A percentile compares a stretch with the other conserved stretches of the same genome.
phyloP scores from a whole-genome alignment of 179 eudicot species.

The Sideroxylon spinosum region DNA sequence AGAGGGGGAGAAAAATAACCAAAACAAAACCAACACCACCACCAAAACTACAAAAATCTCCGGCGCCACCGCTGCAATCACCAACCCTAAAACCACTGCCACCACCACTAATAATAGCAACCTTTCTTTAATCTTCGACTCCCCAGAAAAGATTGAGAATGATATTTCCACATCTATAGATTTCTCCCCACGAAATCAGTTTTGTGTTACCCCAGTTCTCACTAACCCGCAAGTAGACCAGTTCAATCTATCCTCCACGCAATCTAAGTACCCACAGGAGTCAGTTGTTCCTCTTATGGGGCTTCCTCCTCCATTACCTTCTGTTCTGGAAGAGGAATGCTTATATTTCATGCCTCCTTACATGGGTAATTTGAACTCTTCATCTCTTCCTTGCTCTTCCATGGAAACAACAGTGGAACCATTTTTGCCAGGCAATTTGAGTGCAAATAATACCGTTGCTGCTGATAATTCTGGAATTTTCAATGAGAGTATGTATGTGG shows the following conservation, averaged over 20 bases:
- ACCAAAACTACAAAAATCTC: slow-evolving; percentile 13
- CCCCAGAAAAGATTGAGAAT: slow-evolving; percentile 40
- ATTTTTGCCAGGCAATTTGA: slow-evolving; percentile 10
- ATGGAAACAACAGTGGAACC: slow-evolving; percentile 34
- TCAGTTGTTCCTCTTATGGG: slow-evolving; percentile 37
- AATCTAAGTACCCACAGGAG: slow-evolving; percentile 31
- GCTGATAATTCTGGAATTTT: slow-evolving; percentile 39
- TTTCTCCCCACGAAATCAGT: slow-evolving; percentile 44
- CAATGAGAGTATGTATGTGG: slow-evolving; percentile 24
- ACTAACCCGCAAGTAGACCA: slow-evolving; percentile 31
- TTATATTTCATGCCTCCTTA: slow-evolving; percentile 49
- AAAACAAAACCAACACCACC: slow-evolving; percentile 8
- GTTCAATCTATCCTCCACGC: slow-evolving; percentile 31
- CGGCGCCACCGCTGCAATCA: slow-evolving; percentile 19
- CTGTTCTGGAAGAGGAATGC: slow-evolving; percentile 55
- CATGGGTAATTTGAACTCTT: slow-evolving; percentile 31
- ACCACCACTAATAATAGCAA: slow-evolving; percentile 19
- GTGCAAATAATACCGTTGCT: background rate
- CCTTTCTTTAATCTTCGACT: slow-evolving; percentile 47
- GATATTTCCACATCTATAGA: slow-evolving; percentile 61
- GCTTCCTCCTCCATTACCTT: slow-evolving; percentile 26
- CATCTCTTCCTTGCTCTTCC: slow-evolving; percentile 32
- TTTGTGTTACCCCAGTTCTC: slow-evolving; percentile 29
- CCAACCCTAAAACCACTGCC: slow-evolving; percentile 17
- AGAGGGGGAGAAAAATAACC: slow-evolving; percentile 10